Base-by-base conservation (phyloP, 345 rosid genomes). In the Populus tremula region DNA sequence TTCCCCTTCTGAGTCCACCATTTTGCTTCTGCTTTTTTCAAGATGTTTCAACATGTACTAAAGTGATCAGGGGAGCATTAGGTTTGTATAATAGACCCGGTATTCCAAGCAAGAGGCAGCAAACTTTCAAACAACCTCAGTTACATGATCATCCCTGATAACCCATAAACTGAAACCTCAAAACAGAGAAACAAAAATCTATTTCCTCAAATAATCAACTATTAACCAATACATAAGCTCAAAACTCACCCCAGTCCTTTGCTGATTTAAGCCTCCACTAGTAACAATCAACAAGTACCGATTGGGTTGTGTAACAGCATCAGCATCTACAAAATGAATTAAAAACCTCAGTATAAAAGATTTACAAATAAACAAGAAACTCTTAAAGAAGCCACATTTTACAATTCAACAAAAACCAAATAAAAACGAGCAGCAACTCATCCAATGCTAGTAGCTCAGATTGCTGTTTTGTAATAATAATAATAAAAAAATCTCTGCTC, bases 211-310 rank as follows among this genome's bases (percentile, higher is more conserved):
- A 41, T 25, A 67, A 21, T 12, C 72, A 69, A 47, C 25, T 20
- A 69, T 1, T 17, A 45, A 21, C 6, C 9, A 50, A 45, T 70
- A 31, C 31, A 70, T 6, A 62, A 54, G 61, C 29, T 63, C 49
- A 82, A 69, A 72, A 87, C 82, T 77, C 83, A 94, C 98, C 88
- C 98, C 98, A 29, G 98, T 94, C 77, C 98, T 86, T 70, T 94
- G 98, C 82, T 94, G 98, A 88, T 94, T 94, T 88, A 94, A 87
- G 38, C 98, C 98, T 78, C 98, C 98, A 70, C 96, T 94, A 14
- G 98, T 90, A 12, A 91, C 95, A 64, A 94, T 91, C 31, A 86
- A 83, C 88, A 94, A 75, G 91, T 88, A 92, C 9, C 96, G 89
- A 78, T 90, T 85, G 17, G 82, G 79, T 10, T 72, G 85, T 5